These are phyloP conservation scores for Globisporangium parvum DNA, from an alignment of 352 stramenopile genomes.

Conservation along the genomic window DNA sequence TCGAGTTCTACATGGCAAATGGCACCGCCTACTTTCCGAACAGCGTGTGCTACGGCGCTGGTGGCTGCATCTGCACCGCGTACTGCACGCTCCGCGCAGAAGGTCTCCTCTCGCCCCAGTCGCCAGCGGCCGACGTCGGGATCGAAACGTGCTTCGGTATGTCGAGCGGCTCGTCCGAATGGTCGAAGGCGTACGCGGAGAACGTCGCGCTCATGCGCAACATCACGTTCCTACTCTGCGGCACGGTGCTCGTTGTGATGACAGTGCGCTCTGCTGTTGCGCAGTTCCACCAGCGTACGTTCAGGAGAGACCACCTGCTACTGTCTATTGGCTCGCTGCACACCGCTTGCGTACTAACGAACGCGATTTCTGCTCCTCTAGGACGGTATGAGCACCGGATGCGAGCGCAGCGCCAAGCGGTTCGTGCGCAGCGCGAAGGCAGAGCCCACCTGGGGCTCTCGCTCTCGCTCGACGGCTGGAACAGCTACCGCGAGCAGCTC, in stretches of 20 bases:
- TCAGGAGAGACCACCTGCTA: neutral
- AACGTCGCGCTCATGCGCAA: neutral
- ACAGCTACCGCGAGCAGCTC: conserved; percentile 41
- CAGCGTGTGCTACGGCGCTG: conserved; percentile 23
- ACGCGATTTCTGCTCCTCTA: neutral
- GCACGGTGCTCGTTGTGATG: neutral
- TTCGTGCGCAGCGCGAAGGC: conserved; percentile 13
- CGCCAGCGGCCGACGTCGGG: neutral
- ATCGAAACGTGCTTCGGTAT: neutral
- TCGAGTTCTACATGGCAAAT: neutral
- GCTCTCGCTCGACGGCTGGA: conserved; percentile 42
- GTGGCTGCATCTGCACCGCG: conserved; percentile 33
- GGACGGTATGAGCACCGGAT: neutral
- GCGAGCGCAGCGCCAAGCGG: conserved; percentile 1
- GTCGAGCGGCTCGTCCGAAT: neutral
- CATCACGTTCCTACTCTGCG: neutral
- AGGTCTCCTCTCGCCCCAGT: neutral
- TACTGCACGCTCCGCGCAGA: conserved; percentile 18
- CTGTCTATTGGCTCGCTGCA: neutral
- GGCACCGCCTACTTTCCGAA: neutral
- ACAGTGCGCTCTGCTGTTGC: neutral
- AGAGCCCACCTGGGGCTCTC: conserved; percentile 16
- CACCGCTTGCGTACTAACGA: too few species aligned
- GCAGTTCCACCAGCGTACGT: conserved; percentile 1
- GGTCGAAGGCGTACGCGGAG: neutral